Percentiles rank a stretch among this genome's conserved stretches.
phyloP scores from a whole-genome alignment of 2,329 filamentous ascomycete genomes.

The Aspergillus terreus region DNA sequence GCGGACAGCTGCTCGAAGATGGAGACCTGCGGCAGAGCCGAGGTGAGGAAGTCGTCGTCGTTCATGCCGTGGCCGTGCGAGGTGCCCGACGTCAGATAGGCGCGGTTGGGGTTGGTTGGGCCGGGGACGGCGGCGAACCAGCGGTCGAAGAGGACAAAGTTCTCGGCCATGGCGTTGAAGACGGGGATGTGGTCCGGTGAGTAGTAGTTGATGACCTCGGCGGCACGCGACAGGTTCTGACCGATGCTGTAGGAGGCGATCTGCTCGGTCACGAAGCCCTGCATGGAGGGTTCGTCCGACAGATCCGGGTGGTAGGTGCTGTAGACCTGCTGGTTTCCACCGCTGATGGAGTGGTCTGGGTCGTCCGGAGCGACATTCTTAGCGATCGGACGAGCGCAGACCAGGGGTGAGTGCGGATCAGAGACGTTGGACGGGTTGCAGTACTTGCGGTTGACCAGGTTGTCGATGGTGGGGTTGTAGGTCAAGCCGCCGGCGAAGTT shows the following conservation, averaged over 20 bases:
- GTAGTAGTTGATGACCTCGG: conserved; percentile 45
- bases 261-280: conserved; percentile 44
- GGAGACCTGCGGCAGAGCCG: conserved; percentile 35
- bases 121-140: conserved; percentile 42
- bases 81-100: conserved; percentile 38
- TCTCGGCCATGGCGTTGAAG: conserved; percentile 39
- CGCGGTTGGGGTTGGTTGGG: conserved; percentile 39
- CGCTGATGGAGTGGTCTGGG: conserved; percentile 42
- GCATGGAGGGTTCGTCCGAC: conserved; percentile 28
- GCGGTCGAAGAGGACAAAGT: conserved; percentile 44
- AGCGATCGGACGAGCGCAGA: conserved; percentile 36
- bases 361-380: conserved; percentile 41
- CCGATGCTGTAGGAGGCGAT: conserved; percentile 32
- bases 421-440: conserved; percentile 40
- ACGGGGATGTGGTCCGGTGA: conserved; percentile 40
- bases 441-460: conserved; percentile 25
- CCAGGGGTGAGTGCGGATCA: conserved; percentile 20
- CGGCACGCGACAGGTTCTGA: conserved; percentile 33
- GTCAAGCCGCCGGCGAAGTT: conserved; percentile 40
- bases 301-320: conserved; percentile 34
- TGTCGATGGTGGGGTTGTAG: conserved; percentile 36
- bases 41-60: conserved; percentile 30
- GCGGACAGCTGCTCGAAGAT: conserved; percentile 42
- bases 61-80: conserved; percentile 39
- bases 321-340: conserved; percentile 42